Evolutionary conservation across 148 eudicot genomes (phyloP).

Genomic region (Cornus suecica): DNA sequence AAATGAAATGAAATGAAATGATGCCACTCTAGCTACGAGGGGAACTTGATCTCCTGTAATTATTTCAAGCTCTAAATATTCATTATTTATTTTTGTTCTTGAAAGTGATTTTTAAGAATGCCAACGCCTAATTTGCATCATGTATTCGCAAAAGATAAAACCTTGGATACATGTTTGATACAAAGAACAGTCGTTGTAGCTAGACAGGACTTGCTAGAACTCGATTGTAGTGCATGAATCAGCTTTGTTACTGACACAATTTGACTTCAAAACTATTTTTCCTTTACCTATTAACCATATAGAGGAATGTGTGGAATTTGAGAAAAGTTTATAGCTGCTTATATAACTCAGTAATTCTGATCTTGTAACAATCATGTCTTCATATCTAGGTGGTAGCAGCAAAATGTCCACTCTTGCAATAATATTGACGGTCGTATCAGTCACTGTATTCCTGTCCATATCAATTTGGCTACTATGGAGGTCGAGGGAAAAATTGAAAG

Average conservation of each 20-base stretch:
- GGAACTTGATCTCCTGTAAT: background rate
- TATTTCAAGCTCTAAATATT: background rate
- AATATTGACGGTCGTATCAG: background rate
- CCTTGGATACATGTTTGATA: background rate
- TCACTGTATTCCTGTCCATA: background rate
- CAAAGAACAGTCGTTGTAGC: background rate
- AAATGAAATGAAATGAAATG: too few species aligned
- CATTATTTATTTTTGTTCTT: background rate
- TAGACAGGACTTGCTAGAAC: background rate
- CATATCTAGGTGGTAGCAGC: background rate
- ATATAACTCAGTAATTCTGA: background rate
- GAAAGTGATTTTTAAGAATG: too few species aligned
- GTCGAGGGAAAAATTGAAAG: slow-evolving; percentile 5
- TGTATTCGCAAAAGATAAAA: background rate
- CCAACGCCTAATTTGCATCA: background rate
- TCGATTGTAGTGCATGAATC: background rate
- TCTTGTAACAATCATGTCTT: background rate
- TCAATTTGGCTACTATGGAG: slow-evolving; percentile 3
- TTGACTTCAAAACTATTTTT: background rate
- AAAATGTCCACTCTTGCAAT: slow-evolving; percentile 5
- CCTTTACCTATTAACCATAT: background rate
- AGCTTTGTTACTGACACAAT: background rate
- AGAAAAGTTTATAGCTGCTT: background rate
- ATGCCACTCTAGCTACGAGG: too few species aligned
- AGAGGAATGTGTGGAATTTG: background rate